Base-by-base conservation (phyloP, 2,329 filamentous ascomycete genomes). In the Cercospora beticola region DNA sequence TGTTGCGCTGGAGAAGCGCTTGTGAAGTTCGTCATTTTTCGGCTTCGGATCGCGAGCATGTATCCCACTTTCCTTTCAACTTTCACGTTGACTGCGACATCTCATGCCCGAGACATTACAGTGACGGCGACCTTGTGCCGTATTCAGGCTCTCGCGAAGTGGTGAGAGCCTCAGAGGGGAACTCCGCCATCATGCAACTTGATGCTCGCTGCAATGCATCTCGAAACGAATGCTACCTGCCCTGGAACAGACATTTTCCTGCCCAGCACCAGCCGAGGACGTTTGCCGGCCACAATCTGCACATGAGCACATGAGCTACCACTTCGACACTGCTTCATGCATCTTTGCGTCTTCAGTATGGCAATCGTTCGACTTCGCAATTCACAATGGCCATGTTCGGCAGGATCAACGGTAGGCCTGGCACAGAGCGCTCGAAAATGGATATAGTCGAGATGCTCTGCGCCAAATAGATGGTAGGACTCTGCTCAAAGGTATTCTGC, bases 1-100 rank as follows among this genome's bases (percentile, higher is more conserved):
- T 36, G 56, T 33, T 59, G 56, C 12, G 30, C 21, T 57, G 54
- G 16, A 31, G 28, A n/a, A 31, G 23, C 54, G 54, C 23, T 23
- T 59, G 28, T 59, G 28, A 59, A 16, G 56, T 59, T 59, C 56
- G 56, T 59, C 56, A 59, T 59, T 33, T 59, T 59, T 59, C 56
- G 56, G 56, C 56, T 59, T 59, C 56, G 56, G 56, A 36, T 59
- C 28, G 26, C 56, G n/a, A n/a, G n/a, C n/a, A n/a, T n/a, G n/a
- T n/a, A n/a, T n/a, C n/a, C n/a, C n/a, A n/a, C n/a, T n/a, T n/a
- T n/a, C n/a, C n/a, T n/a, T 58, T 52, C 46, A 52, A 8, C 18
- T 23, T 52, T 23, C 46, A 23, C 31, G n/a, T n/a, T n/a, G 31
- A 33, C 31, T 33, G 31, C 31, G 10, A 52, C n/a, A n/a, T n/a